Base-by-base conservation (phyloP, 352 stramenopile genomes). In the Phytophthora ohioensis region DNA sequence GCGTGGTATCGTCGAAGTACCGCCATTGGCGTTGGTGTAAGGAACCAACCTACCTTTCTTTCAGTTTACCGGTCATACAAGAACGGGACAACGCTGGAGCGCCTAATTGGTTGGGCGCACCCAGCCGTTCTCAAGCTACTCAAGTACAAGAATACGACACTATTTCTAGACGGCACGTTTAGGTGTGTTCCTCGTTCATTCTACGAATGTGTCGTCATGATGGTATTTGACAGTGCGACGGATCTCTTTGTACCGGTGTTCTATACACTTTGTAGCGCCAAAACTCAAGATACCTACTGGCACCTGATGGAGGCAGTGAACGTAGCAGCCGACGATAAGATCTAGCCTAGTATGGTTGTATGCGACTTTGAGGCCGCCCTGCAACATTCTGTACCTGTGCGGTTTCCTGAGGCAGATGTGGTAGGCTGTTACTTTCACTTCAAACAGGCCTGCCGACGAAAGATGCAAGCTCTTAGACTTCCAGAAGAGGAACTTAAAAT, bases 131-230 rank as follows among this genome's bases (percentile, higher is more conserved):
- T 45, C 15, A 43, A 57, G 12, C 15, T 57, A 5, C n/a, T 57
- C 13, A 43, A 32, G 34, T 57, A 57, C 15, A 57, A 43, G 5
- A 1, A 15, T 2, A 45, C 9, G 5, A 43, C 39, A 0, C 13
- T 53, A 0, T 62, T 53, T 27, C 2, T 62, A 3, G 55, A 53
- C 17, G 41, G 13, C 7, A 62, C 55, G 0, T 62, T 62, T 15
- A 21, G 30, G 5, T 53, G 30, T 30, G 31, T 35, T 5, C 42
- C 41, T 15, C 5, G 3, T 2, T 10, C 15, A 42, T 57, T 57
- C 32, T 34, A 52, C 13, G 42, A 53, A 9, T 53, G 39, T 17
- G 41, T 62, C 2, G 31, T 43, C 9, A 15, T 52, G 5, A 53
- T 62, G 55, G 15, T 35, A 11, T 53, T 32, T 15, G 55, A 53